phyloP scores from a whole-genome alignment of 192 early-diverging fungal species.

The Coemansia sp. region DNA sequence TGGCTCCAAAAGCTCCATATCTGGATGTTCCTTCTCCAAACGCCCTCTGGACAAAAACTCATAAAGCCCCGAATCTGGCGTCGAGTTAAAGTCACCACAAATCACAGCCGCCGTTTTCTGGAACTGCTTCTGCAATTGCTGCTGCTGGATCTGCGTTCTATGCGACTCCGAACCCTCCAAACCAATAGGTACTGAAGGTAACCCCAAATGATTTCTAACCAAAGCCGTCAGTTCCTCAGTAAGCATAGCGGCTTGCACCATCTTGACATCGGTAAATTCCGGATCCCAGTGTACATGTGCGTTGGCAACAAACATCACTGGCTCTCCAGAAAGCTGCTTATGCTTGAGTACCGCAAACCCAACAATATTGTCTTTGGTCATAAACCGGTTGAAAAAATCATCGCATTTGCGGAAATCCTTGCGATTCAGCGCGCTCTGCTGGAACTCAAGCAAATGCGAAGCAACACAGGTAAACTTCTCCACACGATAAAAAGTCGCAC shows the following conservation, averaged over 20 bases:
- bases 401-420: conserved; percentile 88
- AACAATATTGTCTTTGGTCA: conserved; percentile 96
- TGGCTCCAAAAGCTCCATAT: conserved; percentile 71
- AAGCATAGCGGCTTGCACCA: conserved; percentile 93
- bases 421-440: conserved; percentile 84
- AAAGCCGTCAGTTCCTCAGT: conserved; percentile 83
- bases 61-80: conserved; percentile 85
- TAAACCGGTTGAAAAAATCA: conserved; percentile 95
- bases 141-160: conserved; percentile 42
- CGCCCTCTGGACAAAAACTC: conserved; percentile 81
- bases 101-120: conserved; percentile 60
- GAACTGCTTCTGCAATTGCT: conserved; percentile 56
- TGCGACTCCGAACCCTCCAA: conserved; percentile 41
- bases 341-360: conserved; percentile 80
- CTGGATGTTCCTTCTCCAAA: conserved; percentile 78
- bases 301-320: conserved; percentile 77
- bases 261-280: conserved; percentile 86
- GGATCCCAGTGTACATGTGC: conserved; percentile 96
- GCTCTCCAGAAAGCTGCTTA: conserved; percentile 65
- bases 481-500: conserved; percentile 89
- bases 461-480: conserved; percentile 80
- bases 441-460: conserved; percentile 91
- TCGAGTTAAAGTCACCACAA: conserved; percentile 94
- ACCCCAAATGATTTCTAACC: conserved; percentile 44
- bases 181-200: conserved; percentile 10